Evolutionary conservation across 495 filamentous ascomycete species (phyloP).

Genomic region (Sabuloglossum arenarium): DNA sequence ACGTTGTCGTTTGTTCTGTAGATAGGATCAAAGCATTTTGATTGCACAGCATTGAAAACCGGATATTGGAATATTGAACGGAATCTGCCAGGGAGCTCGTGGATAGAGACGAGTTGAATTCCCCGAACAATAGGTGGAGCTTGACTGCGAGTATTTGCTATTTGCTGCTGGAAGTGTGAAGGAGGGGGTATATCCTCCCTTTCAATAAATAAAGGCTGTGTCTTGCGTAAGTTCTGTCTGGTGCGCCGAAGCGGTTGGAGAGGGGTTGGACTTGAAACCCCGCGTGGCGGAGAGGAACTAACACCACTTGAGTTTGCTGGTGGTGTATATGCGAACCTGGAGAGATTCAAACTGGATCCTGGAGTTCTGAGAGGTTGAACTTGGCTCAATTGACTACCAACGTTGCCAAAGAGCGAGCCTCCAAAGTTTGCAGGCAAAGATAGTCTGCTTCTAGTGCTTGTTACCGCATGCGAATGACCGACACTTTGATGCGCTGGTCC

Average conservation of each 20-base stretch:
- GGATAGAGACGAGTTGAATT: conserved; percentile 50
- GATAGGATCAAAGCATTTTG: conserved; percentile 55
- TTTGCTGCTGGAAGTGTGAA: conserved; percentile 6
- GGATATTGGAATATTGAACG: conserved; percentile 58
- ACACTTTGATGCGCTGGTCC: not conserved
- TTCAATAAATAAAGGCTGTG: conserved; percentile 1
- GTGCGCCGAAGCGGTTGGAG: not conserved
- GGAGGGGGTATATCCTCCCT: not conserved
- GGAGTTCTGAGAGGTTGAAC: not conserved
- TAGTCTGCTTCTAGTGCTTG: not conserved
- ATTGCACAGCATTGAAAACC: conserved; percentile 83
- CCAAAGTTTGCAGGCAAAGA: not conserved
- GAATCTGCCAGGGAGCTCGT: conserved; percentile 57
- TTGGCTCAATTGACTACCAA: not conserved
- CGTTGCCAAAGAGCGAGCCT: not conserved
- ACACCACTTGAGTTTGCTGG: not conserved
- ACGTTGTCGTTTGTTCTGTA: conserved; percentile 66
- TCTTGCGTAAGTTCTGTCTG: not conserved
- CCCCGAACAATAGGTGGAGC: conserved; percentile 35
- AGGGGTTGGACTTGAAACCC: not conserved
- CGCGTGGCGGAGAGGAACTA: not conserved
- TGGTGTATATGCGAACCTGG: not conserved
- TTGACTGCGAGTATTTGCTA: conserved; percentile 10
- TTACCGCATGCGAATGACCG: not conserved
- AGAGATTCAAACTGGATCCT: not conserved